These are phyloP conservation scores for Oryza glumipatula DNA, from an alignment of 176 grass and related monocot genomes.

Conservation along the genomic window DNA sequence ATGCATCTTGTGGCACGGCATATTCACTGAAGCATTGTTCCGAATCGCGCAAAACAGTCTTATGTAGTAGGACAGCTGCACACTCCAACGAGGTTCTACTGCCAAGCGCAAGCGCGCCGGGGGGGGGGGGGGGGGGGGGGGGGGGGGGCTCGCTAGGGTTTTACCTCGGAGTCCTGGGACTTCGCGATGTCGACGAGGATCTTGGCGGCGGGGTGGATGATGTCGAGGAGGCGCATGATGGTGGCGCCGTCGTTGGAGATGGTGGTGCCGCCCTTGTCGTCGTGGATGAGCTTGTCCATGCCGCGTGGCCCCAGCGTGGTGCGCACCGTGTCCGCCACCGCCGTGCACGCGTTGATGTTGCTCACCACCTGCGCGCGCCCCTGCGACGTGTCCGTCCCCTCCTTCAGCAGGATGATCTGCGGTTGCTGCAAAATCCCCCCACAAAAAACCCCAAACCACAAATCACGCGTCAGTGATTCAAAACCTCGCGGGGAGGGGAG, in stretches of 20 bases:
- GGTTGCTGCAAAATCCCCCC: slow-evolving; percentile 65
- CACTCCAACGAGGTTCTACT: not conserved
- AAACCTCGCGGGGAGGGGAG: slow-evolving; percentile 13
- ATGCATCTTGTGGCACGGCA: not conserved
- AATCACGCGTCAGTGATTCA: slow-evolving; percentile 42
- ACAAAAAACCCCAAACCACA: slow-evolving; percentile 6
- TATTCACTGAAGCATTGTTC: not conserved
- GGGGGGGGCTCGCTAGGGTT: not conserved
- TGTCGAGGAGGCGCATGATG: slow-evolving; percentile 76
- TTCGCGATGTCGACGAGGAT: slow-evolving; percentile 72
- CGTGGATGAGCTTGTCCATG: slow-evolving; percentile 98
- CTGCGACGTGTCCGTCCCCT: slow-evolving; percentile 96
- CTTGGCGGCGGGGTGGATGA: slow-evolving; percentile 64
- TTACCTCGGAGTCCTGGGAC: slow-evolving; percentile 85
- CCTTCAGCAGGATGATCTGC: slow-evolving; percentile 98
- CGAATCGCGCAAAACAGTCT: not conserved
- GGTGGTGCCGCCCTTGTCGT: slow-evolving; percentile 87
- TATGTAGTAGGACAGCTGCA: not conserved
- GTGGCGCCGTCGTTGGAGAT: slow-evolving; percentile 98
- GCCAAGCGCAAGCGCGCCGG: not conserved
- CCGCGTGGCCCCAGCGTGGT: slow-evolving; percentile 87
- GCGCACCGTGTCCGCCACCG: slow-evolving; percentile 78
- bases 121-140: no score
- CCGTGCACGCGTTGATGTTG: slow-evolving; percentile 95
- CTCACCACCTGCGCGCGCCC: slow-evolving; percentile 84